A percentile compares a stretch with the other conserved stretches of the same genome.
Evolutionary conservation across 73 alveolate species (phyloP).

Genomic region (Diophrys appendiculata): DNA sequence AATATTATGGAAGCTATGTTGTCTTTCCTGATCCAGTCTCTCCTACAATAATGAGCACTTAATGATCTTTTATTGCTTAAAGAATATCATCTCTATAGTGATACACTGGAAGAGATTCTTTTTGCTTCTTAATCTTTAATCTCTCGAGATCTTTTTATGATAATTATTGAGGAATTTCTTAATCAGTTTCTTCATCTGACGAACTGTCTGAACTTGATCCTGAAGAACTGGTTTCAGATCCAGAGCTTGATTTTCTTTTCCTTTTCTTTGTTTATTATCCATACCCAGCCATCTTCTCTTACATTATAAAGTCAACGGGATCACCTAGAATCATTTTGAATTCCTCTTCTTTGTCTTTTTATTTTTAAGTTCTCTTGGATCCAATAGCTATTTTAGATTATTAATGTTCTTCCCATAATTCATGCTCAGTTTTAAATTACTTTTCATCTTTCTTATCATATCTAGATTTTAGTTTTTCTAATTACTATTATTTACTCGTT

Average conservation of each 20-base stretch:
- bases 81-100: constrained; percentile 87
- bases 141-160: constrained; percentile 10
- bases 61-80: constrained; percentile 80
- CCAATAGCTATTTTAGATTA: neutral
- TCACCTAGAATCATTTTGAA: neutral
- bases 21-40: constrained; percentile 99
- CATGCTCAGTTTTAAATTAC: constrained; percentile 79
- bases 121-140: constrained; percentile 17
- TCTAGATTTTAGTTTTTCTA: constrained; percentile 56
- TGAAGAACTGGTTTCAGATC: constrained; percentile 46
- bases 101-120: constrained; percentile 80
- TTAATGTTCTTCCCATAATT: constrained; percentile 75
- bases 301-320: constrained; percentile 14
- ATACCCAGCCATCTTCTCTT: constrained; percentile 67
- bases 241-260: constrained; percentile 52
- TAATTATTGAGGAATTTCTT: neutral
- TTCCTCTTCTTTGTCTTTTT: constrained; percentile 36
- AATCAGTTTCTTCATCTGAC: neutral
- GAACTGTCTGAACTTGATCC: neutral
- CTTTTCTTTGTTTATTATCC: constrained; percentile 81
- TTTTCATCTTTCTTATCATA: constrained; percentile 61
- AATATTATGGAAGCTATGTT: constrained; percentile 95
- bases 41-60: constrained; percentile 91
- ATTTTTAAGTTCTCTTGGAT: constrained; percentile 46
- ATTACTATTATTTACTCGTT: constrained; percentile 47